Evolutionary conservation across 2,329 filamentous ascomycete genomes (phyloP).

Genomic region (Talaromyces sp.): DNA sequence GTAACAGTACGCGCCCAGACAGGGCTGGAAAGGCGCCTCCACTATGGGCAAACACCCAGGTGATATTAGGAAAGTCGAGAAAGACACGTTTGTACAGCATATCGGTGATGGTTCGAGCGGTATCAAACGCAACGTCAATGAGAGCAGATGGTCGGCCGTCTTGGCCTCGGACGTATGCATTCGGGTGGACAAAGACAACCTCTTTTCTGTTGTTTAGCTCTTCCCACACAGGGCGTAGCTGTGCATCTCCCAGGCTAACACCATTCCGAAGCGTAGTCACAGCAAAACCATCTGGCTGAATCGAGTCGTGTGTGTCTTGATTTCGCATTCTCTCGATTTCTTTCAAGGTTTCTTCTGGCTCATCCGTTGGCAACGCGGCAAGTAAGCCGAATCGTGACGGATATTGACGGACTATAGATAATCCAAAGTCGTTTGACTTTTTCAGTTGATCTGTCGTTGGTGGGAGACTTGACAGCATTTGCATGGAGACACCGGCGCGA

Average conservation of each 20-base stretch:
- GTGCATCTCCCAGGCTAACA: not conserved
- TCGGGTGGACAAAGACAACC: slow-evolving; percentile 6
- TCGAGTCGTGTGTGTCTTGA: not conserved
- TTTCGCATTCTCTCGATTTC: slow-evolving; percentile 3
- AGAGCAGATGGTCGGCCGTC: slow-evolving; percentile 3
- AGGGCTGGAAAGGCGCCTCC: slow-evolving; percentile 4
- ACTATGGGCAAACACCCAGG: slow-evolving; percentile 4
- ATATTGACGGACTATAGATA: not conserved
- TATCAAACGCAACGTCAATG: slow-evolving; percentile 7
- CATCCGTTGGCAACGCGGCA: slow-evolving; percentile 2
- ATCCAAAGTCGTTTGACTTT: not conserved
- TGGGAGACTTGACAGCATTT: slow-evolving; percentile 8
- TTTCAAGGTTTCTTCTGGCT: not conserved
- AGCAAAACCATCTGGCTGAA: slow-evolving; percentile 2
- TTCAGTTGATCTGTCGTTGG: slow-evolving; percentile 1
- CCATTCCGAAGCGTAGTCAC: not conserved
- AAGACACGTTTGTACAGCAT: slow-evolving; percentile 7
- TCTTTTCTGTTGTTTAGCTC: slow-evolving; percentile 3
- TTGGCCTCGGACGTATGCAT: not conserved
- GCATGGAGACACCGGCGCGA: slow-evolving; percentile 6
- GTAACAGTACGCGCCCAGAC: slow-evolving; percentile 2
- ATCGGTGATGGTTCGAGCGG: not conserved
- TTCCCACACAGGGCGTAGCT: slow-evolving; percentile 1
- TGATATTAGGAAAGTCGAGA: slow-evolving; percentile 3
- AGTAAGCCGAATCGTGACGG: slow-evolving; percentile 4